Evolutionary conservation across 257 asterid genomes (phyloP).

Genomic region (Nicotiana undulata): DNA sequence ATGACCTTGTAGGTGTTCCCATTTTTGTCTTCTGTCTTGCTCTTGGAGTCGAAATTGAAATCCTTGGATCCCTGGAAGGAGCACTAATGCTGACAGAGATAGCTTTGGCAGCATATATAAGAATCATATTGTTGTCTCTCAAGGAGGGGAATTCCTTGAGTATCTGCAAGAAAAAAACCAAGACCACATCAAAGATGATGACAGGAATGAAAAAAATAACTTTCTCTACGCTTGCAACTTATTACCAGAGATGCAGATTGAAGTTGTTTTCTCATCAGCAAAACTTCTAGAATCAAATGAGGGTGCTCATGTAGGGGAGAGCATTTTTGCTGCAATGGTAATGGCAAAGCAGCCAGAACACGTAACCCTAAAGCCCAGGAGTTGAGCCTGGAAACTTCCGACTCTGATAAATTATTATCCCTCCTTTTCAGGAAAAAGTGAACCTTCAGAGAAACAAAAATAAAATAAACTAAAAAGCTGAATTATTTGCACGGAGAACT

Average conservation of each 20-base stretch:
- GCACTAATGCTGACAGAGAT: slow-evolving; percentile 72
- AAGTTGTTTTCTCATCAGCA: slow-evolving; percentile 96
- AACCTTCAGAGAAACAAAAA: slow-evolving; percentile 50
- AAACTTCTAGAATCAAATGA: slow-evolving; percentile 84
- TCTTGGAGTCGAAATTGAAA: slow-evolving; percentile 61
- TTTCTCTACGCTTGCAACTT: background rate
- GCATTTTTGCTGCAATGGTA: slow-evolving; percentile 98
- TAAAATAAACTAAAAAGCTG: slow-evolving; percentile 17
- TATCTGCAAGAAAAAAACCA: slow-evolving; percentile 44
- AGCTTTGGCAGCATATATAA: slow-evolving; percentile 86
- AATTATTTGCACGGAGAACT: slow-evolving; percentile 8
- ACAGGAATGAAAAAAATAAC: background rate
- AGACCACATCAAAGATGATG: background rate
- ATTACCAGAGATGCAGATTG: slow-evolving; percentile 93
- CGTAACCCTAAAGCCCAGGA: slow-evolving; percentile 99
- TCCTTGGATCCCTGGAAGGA: slow-evolving; percentile 70
- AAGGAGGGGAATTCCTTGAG: slow-evolving; percentile 78
- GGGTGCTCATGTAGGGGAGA: slow-evolving; percentile 97
- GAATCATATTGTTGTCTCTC: slow-evolving; percentile 73
- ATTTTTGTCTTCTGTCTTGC: slow-evolving; percentile 70
- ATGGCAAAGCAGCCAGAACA: slow-evolving; percentile 85
- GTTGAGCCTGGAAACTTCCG: slow-evolving; percentile 82
- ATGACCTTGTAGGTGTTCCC: slow-evolving; percentile 69
- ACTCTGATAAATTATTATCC: slow-evolving; percentile 81
- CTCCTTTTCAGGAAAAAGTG: slow-evolving; percentile 92